Evolutionary conservation across 371 early-diverging fungal genomes (phyloP).

Genomic region (Cokeromyces recurvatus): DNA sequence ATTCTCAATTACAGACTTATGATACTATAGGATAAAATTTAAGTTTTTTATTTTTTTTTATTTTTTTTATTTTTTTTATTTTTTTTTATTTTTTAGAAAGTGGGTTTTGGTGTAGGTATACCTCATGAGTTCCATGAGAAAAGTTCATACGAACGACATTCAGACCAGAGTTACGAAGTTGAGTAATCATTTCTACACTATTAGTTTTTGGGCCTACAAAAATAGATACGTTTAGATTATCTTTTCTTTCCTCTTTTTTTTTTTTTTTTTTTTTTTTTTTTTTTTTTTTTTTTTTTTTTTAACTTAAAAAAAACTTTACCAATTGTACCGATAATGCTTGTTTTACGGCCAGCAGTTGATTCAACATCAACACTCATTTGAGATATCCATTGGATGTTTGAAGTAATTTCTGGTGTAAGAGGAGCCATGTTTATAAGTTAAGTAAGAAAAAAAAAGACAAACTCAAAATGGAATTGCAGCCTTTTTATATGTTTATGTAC

Average conservation of each 20-base stretch:
- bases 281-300: too few species aligned
- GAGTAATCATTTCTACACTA: constrained; percentile 77
- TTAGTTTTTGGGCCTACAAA: constrained; percentile 82
- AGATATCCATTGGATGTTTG: constrained; percentile 75
- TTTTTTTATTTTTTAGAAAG: too few species aligned
- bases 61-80: too few species aligned
- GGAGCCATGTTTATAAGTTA: constrained; percentile 6
- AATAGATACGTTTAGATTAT: neutral
- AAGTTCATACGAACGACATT: constrained; percentile 94
- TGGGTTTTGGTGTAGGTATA: constrained; percentile 11
- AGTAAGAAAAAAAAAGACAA: constrained; percentile 1
- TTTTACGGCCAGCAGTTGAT: constrained; percentile 66
- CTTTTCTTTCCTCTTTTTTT: neutral
- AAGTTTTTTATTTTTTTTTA: too few species aligned
- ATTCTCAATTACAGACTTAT: constrained; percentile 81
- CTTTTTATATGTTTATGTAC: too few species aligned
- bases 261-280: too few species aligned
- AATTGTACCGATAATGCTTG: constrained; percentile 52
- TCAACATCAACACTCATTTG: constrained; percentile 62
- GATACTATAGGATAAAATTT: constrained; percentile 56
- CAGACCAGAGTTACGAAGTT: constrained; percentile 91
- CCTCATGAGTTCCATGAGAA: constrained; percentile 93
- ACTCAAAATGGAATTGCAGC: neutral
- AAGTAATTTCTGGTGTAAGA: constrained; percentile 30
- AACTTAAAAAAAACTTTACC: constrained; percentile 13